A percentile compares a stretch with the other conserved stretches of the same genome.
These are phyloP conservation scores for Ramaria sp. DNA, from an alignment of 768 basidiomycete genomes.

Conservation along the genomic window DNA sequence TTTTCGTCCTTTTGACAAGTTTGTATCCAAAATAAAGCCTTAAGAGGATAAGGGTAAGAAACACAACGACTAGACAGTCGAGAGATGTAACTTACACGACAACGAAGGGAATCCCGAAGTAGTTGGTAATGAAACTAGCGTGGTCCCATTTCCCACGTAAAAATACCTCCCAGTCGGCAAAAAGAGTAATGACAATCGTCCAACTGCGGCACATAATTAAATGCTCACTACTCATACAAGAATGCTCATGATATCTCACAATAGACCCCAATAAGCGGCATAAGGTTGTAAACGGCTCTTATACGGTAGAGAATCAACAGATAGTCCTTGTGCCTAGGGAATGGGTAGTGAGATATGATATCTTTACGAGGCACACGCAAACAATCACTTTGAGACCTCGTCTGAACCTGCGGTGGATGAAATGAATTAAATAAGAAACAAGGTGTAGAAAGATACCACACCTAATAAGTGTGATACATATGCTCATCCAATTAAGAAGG, in stretches of 20 bases:
- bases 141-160: slow-evolving; percentile 39
- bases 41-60: too few species aligned
- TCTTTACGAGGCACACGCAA: slow-evolving; percentile 19
- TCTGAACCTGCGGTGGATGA: not conserved
- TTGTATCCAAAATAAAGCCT: slow-evolving; percentile 42
- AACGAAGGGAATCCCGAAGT: slow-evolving; percentile 36
- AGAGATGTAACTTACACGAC: not conserved
- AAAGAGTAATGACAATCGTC: slow-evolving; percentile 1
- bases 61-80: not conserved
- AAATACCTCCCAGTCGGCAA: slow-evolving; percentile 29
- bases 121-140: slow-evolving; percentile 74
- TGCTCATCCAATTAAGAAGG: slow-evolving; percentile 74
- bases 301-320: slow-evolving; percentile 64
- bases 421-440: not conserved
- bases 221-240: not conserved
- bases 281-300: slow-evolving; percentile 23
- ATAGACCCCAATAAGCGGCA: slow-evolving; percentile 17
- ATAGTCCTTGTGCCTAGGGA: slow-evolving; percentile 73
- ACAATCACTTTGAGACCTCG: slow-evolving; percentile 19
- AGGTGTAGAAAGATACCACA: slow-evolving; percentile 29
- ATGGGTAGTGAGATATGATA: slow-evolving; percentile 22
- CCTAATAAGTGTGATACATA: slow-evolving; percentile 64
- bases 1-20: slow-evolving; percentile 37
- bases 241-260: slow-evolving; percentile 1
- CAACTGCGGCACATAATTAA: not conserved